Percentiles rank a stretch among this genome's conserved stretches.
These are phyloP conservation scores for Cylindrodendrum hubeiense DNA, from an alignment of 2,329 filamentous ascomycete species.

Conservation along the genomic window DNA sequence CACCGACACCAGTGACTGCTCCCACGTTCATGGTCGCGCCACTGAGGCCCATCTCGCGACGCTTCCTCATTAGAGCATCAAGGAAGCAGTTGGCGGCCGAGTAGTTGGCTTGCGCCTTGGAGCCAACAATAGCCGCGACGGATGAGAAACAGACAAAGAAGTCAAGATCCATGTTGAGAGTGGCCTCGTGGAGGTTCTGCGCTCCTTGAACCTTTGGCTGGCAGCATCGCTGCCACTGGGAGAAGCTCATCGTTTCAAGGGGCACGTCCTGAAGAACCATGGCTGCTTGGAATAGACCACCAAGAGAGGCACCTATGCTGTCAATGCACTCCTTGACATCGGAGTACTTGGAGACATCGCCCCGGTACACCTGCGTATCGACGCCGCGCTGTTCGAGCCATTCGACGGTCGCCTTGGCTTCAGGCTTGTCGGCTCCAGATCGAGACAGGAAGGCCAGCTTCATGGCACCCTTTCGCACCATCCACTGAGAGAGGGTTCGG, in stretches of 20 bases:
- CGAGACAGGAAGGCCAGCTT: slow-evolving; percentile 47
- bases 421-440: slow-evolving; percentile 22
- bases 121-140: slow-evolving; percentile 49
- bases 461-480: slow-evolving; percentile 41
- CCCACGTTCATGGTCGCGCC: slow-evolving; percentile 38
- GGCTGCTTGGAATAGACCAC: slow-evolving; percentile 55
- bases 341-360: slow-evolving; percentile 45
- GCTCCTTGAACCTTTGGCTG: slow-evolving; percentile 50
- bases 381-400: slow-evolving; percentile 29
- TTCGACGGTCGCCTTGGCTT: slow-evolving; percentile 19
- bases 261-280: slow-evolving; percentile 50
- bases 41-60: slow-evolving; percentile 24
- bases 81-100: slow-evolving; percentile 50
- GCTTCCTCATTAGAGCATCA: slow-evolving; percentile 41
- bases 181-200: slow-evolving; percentile 44
- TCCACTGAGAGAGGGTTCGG: slow-evolving; percentile 29
- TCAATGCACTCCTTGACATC: slow-evolving; percentile 41
- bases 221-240: slow-evolving; percentile 41
- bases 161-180: slow-evolving; percentile 41
- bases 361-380: slow-evolving; percentile 27
- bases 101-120: slow-evolving; percentile 55
- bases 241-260: slow-evolving; percentile 39
- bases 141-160: slow-evolving; percentile 57
- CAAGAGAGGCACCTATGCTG: slow-evolving; percentile 44
- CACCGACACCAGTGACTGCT: slow-evolving; percentile 34